Conservation (phyloP, 257 asterid species). For the Fraxinus cuspidata region DNA sequence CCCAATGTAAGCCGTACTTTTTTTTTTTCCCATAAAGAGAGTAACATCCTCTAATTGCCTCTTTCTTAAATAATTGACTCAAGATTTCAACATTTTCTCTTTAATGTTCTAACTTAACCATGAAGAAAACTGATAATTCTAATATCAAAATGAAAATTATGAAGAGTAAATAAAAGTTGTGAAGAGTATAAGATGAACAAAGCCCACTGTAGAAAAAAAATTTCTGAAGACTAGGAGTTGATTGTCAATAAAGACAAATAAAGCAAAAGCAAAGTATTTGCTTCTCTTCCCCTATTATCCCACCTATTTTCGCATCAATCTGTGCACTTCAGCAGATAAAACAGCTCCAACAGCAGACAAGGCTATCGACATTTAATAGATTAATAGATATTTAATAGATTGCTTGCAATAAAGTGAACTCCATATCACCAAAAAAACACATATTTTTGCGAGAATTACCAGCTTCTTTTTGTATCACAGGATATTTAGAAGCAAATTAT, state of each 20-base stretch:
- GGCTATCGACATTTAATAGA: neutral
- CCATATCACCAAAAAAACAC: neutral
- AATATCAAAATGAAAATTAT: neutral
- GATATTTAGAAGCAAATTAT: neutral
- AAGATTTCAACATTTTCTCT: neutral
- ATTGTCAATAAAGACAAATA: neutral
- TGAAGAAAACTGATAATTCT: neutral
- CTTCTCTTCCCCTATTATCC: neutral
- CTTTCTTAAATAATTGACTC: neutral
- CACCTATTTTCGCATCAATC: neutral
- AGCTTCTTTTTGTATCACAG: neutral
- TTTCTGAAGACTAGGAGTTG: neutral
- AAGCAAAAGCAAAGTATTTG: neutral
- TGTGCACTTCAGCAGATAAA: neutral
- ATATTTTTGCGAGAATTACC: neutral
- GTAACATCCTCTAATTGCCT: neutral
- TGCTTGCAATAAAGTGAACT: neutral
- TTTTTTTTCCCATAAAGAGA: neutral
- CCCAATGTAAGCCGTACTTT: neutral
- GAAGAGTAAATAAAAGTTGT: neutral
- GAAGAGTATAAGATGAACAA: neutral
- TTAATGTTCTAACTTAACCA: neutral
- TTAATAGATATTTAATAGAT: neutral
- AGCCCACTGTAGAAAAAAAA: neutral
- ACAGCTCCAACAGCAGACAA: neutral